Conservation (phyloP, 1,284 basidiomycete species). For the Pisolithus thermaeus region DNA sequence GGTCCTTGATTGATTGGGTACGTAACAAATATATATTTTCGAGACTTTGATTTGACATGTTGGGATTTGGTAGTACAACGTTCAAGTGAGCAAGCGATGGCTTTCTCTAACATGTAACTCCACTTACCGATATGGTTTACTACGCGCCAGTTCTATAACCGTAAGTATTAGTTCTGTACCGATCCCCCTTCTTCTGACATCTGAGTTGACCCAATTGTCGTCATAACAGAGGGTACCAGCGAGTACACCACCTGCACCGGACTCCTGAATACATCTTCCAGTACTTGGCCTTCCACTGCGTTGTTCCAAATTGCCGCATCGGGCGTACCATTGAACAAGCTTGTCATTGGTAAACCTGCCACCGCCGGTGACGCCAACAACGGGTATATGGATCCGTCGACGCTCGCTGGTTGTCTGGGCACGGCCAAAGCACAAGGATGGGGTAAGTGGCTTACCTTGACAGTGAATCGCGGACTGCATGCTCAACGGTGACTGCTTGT, state of each 20-base stretch:
- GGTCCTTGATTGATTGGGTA: slow-evolving; percentile 50
- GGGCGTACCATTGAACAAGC: no score
- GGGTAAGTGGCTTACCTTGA: slow-evolving; percentile 24
- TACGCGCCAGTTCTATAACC: slow-evolving; percentile 50
- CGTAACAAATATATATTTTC: slow-evolving; percentile 2
- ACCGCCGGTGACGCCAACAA: no score
- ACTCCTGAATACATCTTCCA: no score
- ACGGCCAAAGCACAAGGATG: slow-evolving; percentile 31
- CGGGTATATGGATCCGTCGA: no score
- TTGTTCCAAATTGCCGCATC: no score
- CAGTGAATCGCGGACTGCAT: background rate
- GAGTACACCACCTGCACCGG: no score
- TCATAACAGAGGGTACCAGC: no score
- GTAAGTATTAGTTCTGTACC: slow-evolving; percentile 26
- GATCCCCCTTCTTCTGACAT: background rate
- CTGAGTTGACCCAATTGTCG: slow-evolving; percentile 1
- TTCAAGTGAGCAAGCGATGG: background rate
- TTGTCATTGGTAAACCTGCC: no score
- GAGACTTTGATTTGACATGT: background rate
- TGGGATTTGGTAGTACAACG: background rate
- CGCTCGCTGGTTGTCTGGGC: no score
- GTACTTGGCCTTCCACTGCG: no score
- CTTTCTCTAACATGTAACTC: background rate
- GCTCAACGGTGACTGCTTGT: background rate
- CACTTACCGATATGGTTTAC: slow-evolving; percentile 4